Evolutionary conservation across 2,329 filamentous ascomycete genomes (phyloP), one percentile per base, ranked within the genome.

Genomic region (Botryotinia globosa): DNA sequence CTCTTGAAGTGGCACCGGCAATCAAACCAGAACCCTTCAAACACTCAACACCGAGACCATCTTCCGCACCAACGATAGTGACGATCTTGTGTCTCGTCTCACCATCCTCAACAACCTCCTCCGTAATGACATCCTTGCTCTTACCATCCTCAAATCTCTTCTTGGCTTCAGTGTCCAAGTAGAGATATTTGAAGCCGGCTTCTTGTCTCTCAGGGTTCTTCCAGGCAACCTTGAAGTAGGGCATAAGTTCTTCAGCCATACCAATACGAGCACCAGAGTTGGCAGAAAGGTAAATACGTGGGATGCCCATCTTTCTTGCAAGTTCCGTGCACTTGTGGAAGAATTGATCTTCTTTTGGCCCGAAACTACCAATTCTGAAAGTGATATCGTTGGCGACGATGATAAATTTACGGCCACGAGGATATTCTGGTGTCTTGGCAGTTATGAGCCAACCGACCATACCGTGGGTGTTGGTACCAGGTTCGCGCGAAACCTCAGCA

Each of bases 361-460:
- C 96, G 82, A 99, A 99, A 2, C 94, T 97, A 80, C 96, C 96
- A 82, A 98, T 99, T 87, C 97, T 97, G 88, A 94, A 98, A 29
- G 96, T 99, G 82, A 99, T 99, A 81, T 99, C 96, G 87, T 99
- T 99, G 87, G 96, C 94, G 75, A 99, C 91, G 76, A 99, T 93
- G 81, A 99, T 90, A 84, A 98, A 98, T 81, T 93, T 93, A 77
- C 96, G 90, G 74, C 96, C 96, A 76, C 89, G 88, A 73, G 96
- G 95, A 82, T 99, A 99, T 83, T 99, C 96, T 16, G 96, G 96
- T 1, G 96, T 98, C 81, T 90, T 94, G 25, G 94, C 96, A 75
- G 93, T 97, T 82, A 98, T 91, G 77, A 98, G 89, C 96, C 96
- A 99, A 77, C 94, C 96, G 72, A 99, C 95, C 96, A 99, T 99